These are phyloP conservation scores for Vanrija sp. DNA, from an alignment of 1,284 basidiomycete species.

Conservation along the genomic window DNA sequence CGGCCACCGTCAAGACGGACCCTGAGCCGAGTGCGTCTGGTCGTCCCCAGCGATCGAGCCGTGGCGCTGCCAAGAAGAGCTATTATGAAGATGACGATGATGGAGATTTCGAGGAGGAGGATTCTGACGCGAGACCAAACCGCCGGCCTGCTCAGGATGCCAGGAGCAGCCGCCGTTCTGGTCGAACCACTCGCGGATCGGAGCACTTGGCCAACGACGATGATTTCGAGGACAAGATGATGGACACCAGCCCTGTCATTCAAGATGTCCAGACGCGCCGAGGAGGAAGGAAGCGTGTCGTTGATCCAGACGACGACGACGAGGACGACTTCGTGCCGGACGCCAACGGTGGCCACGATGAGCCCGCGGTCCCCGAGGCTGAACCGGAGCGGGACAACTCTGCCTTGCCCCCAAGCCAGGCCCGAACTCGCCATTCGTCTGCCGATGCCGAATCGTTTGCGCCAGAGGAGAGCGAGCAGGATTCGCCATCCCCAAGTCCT, in stretches of 20 bases:
- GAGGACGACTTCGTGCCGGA: constrained; percentile 14
- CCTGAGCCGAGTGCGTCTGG: background rate
- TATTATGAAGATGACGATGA: constrained; percentile 21
- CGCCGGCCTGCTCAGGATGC: background rate
- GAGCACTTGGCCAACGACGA: constrained; percentile 26
- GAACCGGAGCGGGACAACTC: too few relatives aligned
- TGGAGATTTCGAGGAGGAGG: constrained; percentile 9
- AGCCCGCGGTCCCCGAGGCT: background rate
- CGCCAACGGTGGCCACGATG: background rate
- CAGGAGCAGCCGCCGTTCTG: constrained; percentile 44
- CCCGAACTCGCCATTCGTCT: constrained; percentile 13
- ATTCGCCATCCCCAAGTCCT: constrained; percentile 16
- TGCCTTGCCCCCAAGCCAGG: too few relatives aligned
- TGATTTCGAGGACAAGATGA: constrained; percentile 31
- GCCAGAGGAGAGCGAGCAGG: constrained; percentile 22
- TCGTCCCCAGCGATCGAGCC: constrained; percentile 9
- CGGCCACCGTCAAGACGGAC: background rate
- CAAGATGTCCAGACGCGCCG: constrained; percentile 2
- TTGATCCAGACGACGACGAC: constrained; percentile 39
- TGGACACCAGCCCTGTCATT: constrained; percentile 13
- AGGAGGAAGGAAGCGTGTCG: constrained; percentile 23
- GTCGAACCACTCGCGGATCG: constrained; percentile 51
- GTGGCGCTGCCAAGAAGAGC: constrained; percentile 2
- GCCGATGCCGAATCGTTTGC: constrained; percentile 36
- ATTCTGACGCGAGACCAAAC: background rate